Base-by-base conservation (phyloP, 2,329 filamentous ascomycete species). In the Cercospora zeina region DNA sequence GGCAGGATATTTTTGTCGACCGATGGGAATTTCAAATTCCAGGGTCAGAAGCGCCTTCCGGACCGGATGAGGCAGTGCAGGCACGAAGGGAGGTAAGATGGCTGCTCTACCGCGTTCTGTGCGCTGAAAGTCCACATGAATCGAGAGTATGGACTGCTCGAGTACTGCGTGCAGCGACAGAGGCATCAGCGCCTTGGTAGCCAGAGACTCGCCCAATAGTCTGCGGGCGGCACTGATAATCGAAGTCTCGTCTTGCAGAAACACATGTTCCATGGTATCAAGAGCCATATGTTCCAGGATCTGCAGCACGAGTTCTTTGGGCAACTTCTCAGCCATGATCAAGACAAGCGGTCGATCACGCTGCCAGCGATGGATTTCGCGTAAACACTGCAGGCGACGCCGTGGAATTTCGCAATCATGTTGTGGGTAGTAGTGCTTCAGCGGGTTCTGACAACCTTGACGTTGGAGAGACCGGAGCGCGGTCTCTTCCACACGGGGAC, bases 291-390 rank as follows among this genome's bases (percentile, higher is more conserved):
- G 56, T 39, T 62, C 61, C 39, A 65, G 36, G 6, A 65, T 61
- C 30, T 58, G 39, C 16, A 65, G 50, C n/a, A 58, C 54, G 13
- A 65, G 58, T 47, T 65, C 63, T 16, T 63, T 62, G 13, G 61
- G 61, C 16, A 65, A 33, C 33, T 54, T 61, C 5, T 50, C 55
- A 5, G 61, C 61, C 33, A 65, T 61, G 39, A 39, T 47, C 19
- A 59, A 7, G 9, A 65, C 51, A 3, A 63, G 9, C 6, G 53
- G 51, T 19, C 63, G 58, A 42, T 60, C 30, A 31, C 42, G 54
- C n/a, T 63, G 50, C 63, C 61, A 63, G 14, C 61, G 51, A 8
- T 31, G 21, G 9, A 65, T 59, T 11, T 63, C 53, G 30, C 63
- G 49, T n/a, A 62, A 33, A 37, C 60, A 62, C 19, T 63, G 13